These are phyloP conservation scores for Aspergillus jensenii DNA, from an alignment of 2,329 filamentous ascomycete species.

Conservation along the genomic window DNA sequence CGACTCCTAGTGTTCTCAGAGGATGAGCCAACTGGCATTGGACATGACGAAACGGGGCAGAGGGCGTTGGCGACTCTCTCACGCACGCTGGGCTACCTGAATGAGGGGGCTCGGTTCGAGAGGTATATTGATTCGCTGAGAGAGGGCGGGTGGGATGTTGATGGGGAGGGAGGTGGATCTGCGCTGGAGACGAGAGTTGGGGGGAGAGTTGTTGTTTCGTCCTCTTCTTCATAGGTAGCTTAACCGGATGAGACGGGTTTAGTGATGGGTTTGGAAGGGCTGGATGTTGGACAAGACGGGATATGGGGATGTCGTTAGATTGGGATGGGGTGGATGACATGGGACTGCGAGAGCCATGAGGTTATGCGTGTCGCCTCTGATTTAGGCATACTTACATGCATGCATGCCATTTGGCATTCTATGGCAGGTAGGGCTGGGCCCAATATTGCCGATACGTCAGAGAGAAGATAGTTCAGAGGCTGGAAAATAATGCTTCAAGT, in stretches of 20 bases:
- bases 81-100: conserved; percentile 44
- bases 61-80: conserved; percentile 31
- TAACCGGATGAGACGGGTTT: too few species aligned
- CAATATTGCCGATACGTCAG: too few species aligned
- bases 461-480: not conserved
- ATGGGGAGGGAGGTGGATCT: conserved; percentile 39
- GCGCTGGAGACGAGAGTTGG: conserved; percentile 67
- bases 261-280: too few species aligned
- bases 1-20: conserved; percentile 18
- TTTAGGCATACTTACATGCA: too few species aligned
- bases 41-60: not conserved
- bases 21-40: not conserved
- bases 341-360: too few species aligned
- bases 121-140: conserved; percentile 43
- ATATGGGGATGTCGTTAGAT: too few species aligned
- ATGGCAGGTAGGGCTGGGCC: too few species aligned
- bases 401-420: too few species aligned
- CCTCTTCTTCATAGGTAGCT: not conserved
- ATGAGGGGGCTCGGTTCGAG: conserved; percentile 44
- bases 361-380: too few species aligned
- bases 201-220: conserved; percentile 28
- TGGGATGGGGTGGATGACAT: too few species aligned
- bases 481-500: not conserved
- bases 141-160: conserved; percentile 65
- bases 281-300: too few species aligned